Percentiles rank a stretch among this genome's conserved stretches.
These are phyloP conservation scores for Leucocoprinus leucothites DNA, from an alignment of 768 basidiomycete species.

Conservation along the genomic window DNA sequence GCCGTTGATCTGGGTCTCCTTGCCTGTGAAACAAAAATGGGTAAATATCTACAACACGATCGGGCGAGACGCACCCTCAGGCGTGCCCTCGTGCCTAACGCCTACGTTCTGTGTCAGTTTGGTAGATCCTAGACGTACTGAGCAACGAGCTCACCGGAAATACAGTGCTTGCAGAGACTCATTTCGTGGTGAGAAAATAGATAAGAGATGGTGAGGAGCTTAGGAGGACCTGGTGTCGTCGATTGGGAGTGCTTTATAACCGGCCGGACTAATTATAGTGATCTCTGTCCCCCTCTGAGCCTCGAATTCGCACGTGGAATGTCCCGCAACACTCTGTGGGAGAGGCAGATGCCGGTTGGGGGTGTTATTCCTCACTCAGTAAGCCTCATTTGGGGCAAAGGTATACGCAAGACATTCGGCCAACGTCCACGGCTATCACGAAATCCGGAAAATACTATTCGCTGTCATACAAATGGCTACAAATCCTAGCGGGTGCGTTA, in stretches of 20 bases:
- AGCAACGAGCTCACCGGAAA: conserved; percentile 36
- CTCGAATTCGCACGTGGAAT: neutral
- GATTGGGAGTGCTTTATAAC: conserved; percentile 1
- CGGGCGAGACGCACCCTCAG: conserved; percentile 30
- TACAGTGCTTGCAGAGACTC: conserved; percentile 47
- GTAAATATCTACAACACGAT: neutral
- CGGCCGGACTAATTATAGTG: neutral
- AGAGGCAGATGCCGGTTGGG: no score
- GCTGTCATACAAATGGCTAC: neutral
- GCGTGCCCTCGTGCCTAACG: conserved; percentile 47
- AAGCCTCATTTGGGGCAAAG: no score
- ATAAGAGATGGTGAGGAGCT: neutral
- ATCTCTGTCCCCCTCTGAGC: neutral
- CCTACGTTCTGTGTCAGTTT: conserved; percentile 27
- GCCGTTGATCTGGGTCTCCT: conserved; percentile 43
- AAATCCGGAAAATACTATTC: neutral
- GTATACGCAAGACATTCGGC: neutral
- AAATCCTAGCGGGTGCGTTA: neutral
- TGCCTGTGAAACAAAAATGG: conserved; percentile 30
- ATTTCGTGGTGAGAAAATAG: conserved; percentile 14
- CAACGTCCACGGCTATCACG: neutral
- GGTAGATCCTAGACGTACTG: neutral
- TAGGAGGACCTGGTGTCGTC: no score
- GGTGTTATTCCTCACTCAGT: no score
- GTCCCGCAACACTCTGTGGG: no score